Evolutionary conservation across 371 early-diverging fungal species (phyloP).

Genomic region (Mortierella sp.): DNA sequence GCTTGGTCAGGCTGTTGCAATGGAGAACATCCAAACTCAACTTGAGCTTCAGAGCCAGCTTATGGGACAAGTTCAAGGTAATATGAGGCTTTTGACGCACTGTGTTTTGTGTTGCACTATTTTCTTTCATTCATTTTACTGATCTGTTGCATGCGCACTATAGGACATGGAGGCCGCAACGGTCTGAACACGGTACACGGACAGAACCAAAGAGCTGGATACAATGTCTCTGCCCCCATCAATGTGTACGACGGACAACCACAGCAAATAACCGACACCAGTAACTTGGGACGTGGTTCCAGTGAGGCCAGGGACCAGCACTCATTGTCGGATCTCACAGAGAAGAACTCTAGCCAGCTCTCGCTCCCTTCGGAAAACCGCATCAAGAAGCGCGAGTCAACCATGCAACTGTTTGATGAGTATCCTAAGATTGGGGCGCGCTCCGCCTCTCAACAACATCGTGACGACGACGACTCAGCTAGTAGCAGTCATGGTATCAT

Average conservation of each 20-base stretch:
- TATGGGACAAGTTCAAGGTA: constrained; percentile 54
- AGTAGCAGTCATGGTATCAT: constrained; percentile 15
- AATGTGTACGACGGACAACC: constrained; percentile 5
- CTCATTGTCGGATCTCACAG: constrained; percentile 16
- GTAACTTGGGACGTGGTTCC: constrained; percentile 8
- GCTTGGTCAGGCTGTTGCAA: constrained; percentile 51
- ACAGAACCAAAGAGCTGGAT: background rate
- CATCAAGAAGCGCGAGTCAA: constrained; percentile 38
- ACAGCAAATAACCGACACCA: background rate
- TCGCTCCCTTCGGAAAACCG: constrained; percentile 39
- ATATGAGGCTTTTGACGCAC: too few species aligned
- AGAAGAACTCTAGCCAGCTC: constrained; percentile 34
- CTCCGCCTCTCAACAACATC: constrained; percentile 43
- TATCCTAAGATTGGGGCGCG: constrained; percentile 51
- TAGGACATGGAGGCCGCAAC: constrained; percentile 23
- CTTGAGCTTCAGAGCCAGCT: constrained; percentile 49
- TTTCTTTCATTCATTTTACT: background rate
- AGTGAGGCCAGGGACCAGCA: constrained; percentile 21
- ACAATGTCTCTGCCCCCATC: constrained; percentile 21
- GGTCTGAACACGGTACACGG: constrained; percentile 30
- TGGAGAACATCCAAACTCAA: constrained; percentile 53
- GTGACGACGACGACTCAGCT: constrained; percentile 37
- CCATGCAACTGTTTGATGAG: constrained; percentile 35
- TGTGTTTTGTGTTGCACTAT: background rate
- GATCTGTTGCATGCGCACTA: background rate